A percentile compares a stretch with the other conserved stretches of the same genome.
These are phyloP conservation scores for Saccharomyces hybrid DNA, from an alignment of 1,139 yeast species.

Conservation along the genomic window DNA sequence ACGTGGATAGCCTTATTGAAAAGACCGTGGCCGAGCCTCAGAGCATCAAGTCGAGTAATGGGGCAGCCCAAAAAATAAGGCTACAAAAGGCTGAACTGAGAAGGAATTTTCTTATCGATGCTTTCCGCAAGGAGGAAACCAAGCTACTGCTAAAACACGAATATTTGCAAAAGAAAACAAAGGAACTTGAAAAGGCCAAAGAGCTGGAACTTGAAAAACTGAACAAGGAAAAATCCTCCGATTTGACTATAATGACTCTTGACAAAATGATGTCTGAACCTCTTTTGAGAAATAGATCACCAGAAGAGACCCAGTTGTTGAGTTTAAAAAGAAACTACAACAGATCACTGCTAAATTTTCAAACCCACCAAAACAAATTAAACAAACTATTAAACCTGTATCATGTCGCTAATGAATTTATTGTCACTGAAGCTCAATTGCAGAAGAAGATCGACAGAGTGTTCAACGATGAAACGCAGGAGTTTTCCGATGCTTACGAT, in stretches of 20 bases:
- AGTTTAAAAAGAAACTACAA: constrained; percentile 47
- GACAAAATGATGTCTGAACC: constrained; percentile 63
- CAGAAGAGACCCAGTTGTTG: constrained; percentile 50
- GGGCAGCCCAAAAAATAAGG: constrained; percentile 47
- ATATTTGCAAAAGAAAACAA: constrained; percentile 30
- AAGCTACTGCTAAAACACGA: constrained; percentile 41
- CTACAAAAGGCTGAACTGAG: constrained; percentile 59
- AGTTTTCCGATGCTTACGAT: neutral
- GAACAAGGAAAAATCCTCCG: constrained; percentile 23
- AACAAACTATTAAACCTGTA: constrained; percentile 57
- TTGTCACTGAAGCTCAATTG: constrained; percentile 33
- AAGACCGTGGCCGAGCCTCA: constrained; percentile 41
- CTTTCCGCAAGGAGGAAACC: constrained; percentile 55
- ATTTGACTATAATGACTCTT: constrained; percentile 71
- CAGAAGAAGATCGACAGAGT: constrained; percentile 30
- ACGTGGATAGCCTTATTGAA: constrained; percentile 52
- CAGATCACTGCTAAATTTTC: constrained; percentile 40
- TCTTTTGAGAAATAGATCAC: constrained; percentile 62
- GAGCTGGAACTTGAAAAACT: constrained; percentile 28
- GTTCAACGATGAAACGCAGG: constrained; percentile 17
- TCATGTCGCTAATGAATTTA: constrained; percentile 51
- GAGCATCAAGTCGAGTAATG: constrained; percentile 32
- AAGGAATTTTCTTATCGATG: constrained; percentile 59
- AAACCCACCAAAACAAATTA: constrained; percentile 43
- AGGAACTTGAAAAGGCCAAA: constrained; percentile 32